Conservation (phyloP, 2,329 filamentous ascomycete genomes). For the Atkinsonella texensis region DNA sequence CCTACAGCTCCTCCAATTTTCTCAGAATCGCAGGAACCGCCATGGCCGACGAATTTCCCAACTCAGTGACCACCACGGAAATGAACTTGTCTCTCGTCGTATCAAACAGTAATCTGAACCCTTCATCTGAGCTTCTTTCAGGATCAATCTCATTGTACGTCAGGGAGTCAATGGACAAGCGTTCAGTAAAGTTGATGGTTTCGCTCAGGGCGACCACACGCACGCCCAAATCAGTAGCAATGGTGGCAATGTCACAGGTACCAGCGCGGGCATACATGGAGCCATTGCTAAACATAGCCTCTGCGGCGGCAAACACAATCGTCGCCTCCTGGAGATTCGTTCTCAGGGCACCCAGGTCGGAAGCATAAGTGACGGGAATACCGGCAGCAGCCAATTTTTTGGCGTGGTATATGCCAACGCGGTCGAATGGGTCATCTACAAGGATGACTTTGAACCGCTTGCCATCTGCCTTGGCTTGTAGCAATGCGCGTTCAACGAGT, state of each 20-base stretch:
- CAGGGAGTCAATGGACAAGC: slow-evolving; percentile 82
- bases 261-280: slow-evolving; percentile 79
- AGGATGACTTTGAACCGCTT: slow-evolving; percentile 74
- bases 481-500: slow-evolving; percentile 71
- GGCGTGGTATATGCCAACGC: slow-evolving; percentile 47
- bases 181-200: slow-evolving; percentile 81
- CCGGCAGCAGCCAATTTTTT: slow-evolving; percentile 55
- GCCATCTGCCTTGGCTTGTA: slow-evolving; percentile 57
- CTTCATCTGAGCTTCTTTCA: slow-evolving; percentile 47
- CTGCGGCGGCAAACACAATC: slow-evolving; percentile 77
- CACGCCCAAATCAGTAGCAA: slow-evolving; percentile 61
- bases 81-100: slow-evolving; percentile 81
- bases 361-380: slow-evolving; percentile 67
- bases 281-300: slow-evolving; percentile 93
- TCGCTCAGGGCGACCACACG: slow-evolving; percentile 87
- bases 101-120: slow-evolving; percentile 69
- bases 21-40: slow-evolving; percentile 59
- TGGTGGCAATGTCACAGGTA: slow-evolving; percentile 76
- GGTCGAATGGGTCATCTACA: slow-evolving; percentile 56
- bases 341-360: slow-evolving; percentile 62
- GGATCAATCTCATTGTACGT: slow-evolving; percentile 86
- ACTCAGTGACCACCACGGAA: slow-evolving; percentile 81
- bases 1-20: slow-evolving; percentile 44
- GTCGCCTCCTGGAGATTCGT: slow-evolving; percentile 56
- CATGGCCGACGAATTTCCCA: slow-evolving; percentile 74